These are phyloP conservation scores for Moesziomyces aphidis DNA, from an alignment of 1,284 basidiomycete genomes.

Conservation along the genomic window DNA sequence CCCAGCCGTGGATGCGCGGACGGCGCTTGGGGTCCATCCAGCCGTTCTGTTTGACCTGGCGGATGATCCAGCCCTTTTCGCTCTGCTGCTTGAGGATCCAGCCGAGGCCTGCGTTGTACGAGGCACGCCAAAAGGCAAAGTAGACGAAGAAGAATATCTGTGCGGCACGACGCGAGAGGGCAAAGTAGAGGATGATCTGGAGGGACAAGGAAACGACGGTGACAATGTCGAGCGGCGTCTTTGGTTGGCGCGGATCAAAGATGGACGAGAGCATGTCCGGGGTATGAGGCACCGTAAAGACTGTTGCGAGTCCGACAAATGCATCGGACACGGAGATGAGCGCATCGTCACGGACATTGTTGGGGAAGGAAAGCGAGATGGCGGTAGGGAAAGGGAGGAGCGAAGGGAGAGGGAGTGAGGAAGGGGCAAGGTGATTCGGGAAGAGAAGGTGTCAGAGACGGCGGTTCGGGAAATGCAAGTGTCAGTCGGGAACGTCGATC, in stretches of 20 bases:
- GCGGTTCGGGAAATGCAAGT: not conserved
- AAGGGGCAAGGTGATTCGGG: not conserved
- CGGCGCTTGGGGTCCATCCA: constrained; percentile 84
- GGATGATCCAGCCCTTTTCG: constrained; percentile 91
- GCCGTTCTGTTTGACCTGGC: constrained; percentile 79
- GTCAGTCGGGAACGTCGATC: not conserved
- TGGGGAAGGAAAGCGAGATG: not conserved
- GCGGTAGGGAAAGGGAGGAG: not conserved
- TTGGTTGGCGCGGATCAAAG: constrained; percentile 86
- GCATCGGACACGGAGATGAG: not conserved
- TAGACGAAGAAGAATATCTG: constrained; percentile 80
- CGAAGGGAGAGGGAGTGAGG: not conserved
- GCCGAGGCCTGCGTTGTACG: constrained; percentile 92
- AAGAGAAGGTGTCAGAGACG: not conserved
- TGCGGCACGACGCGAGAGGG: constrained; percentile 70
- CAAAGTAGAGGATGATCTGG: constrained; percentile 82
- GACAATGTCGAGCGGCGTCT: constrained; percentile 89
- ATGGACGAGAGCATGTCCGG: constrained; percentile 93
- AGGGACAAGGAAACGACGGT: constrained; percentile 82
- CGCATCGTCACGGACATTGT: too few relatives aligned
- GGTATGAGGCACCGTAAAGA: constrained; percentile 93
- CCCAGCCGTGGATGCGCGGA: constrained; percentile 80
- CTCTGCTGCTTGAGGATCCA: constrained; percentile 94
- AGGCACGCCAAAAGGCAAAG: constrained; percentile 91
- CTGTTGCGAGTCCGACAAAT: constrained; percentile 64